Base-by-base conservation (phyloP, 495 filamentous ascomycete genomes). In the Penicillium crystallinum region DNA sequence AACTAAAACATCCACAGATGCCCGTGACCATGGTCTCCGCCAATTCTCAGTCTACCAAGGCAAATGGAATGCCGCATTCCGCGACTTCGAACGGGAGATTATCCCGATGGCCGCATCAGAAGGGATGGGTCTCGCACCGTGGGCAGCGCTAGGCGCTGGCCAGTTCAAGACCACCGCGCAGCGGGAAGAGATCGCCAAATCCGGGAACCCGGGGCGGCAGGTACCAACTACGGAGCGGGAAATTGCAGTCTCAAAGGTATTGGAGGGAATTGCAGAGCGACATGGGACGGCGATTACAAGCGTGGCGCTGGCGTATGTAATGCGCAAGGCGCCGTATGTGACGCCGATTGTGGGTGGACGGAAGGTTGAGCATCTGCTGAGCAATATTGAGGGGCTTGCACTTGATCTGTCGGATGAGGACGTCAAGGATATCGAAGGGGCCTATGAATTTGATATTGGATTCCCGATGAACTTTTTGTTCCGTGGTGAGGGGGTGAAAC, bases 261-360 rank as follows among this genome's bases (percentile, higher is more conserved):
- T 91, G 8, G 85, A 88, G 53, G 69, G 68, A 5, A 68, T 89
- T 34, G 86, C 84, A 0, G 71, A 75, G 14, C 68, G 69, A 33
- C 83, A 83, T 57, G 70, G 73, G 6, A 79, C 73, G 15, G 48
- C 58, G 6, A 66, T 81, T 35, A 80, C 77, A 0, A 66, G 63
- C 18, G 63, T 74, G 17, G 87, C 87, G 5, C 64, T 89, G 35
- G 86, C 87, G 8, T 91, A 91, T 62, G 82, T 89, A 0, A 78
- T 83, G 74, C 77, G 81, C 57, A 90, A 89, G 69, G 73, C 84
- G n/a, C 83, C 86, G 2, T 85, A 90, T 58, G 85, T 89, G 33
- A 86, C 84, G 58, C 87, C 88, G 1, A 87, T 90, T 56, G 73
- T 88, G 21, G 87, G 86, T 14, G 81, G 81, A 0, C 64, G 83